Conservation (phyloP, 305 asterid species). For the Striga hermonthica region DNA sequence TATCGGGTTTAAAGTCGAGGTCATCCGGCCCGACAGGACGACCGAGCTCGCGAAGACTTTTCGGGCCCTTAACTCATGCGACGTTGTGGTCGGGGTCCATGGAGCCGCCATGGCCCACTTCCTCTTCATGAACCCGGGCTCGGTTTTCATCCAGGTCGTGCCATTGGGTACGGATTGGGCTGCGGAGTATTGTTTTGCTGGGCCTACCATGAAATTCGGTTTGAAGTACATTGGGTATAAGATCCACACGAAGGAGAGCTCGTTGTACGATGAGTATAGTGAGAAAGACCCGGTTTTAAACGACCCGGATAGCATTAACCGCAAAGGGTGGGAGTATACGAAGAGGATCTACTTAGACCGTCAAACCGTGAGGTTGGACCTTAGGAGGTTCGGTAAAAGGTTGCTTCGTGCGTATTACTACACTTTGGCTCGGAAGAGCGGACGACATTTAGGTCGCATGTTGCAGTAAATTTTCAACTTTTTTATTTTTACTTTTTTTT, state of each 20-base stretch:
- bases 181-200: constrained; percentile 69
- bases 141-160: constrained; percentile 60
- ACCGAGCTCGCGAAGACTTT: constrained; percentile 72
- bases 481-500: too few species aligned
- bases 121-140: constrained; percentile 71
- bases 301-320: constrained; percentile 54
- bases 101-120: constrained; percentile 99
- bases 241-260: constrained; percentile 73
- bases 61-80: constrained; percentile 67
- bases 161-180: constrained; percentile 57
- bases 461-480: constrained; percentile 19
- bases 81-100: constrained; percentile 89
- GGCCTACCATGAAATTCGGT: constrained; percentile 69
- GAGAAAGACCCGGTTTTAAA: constrained; percentile 57
- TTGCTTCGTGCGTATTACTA: constrained; percentile 61
- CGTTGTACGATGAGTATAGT: constrained; percentile 60
- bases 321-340: constrained; percentile 67
- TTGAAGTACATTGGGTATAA: constrained; percentile 67
- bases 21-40: constrained; percentile 60
- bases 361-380: constrained; percentile 59
- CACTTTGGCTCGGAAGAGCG: constrained; percentile 43
- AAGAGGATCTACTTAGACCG: constrained; percentile 66
- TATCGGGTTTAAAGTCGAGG: constrained; percentile 62
- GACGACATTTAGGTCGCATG: constrained; percentile 28
- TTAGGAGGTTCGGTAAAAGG: constrained; percentile 60